Percentiles rank a stretch among this genome's conserved stretches.
These are phyloP conservation scores for Candida anglica DNA, from an alignment of 805 yeast species.

Conservation along the genomic window DNA sequence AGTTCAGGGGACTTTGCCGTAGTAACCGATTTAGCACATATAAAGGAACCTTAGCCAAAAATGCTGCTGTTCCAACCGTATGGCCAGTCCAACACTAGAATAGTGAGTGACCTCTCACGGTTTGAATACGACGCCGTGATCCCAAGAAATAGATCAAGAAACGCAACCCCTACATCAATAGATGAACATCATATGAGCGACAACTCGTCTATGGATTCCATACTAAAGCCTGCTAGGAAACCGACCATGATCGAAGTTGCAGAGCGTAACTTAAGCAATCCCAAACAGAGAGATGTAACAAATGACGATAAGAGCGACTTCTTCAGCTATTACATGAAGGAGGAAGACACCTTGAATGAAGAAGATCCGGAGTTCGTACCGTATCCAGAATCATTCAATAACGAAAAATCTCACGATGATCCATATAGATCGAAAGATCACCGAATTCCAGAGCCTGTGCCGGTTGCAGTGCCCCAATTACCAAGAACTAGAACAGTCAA, in stretches of 20 bases:
- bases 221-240: background rate
- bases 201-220: slow-evolving; percentile 1
- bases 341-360: too few relatives aligned
- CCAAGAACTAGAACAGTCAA: too few relatives aligned
- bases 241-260: slow-evolving; percentile 3
- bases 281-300: background rate
- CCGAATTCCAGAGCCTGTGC: too few relatives aligned
- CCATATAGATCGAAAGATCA: too few relatives aligned
- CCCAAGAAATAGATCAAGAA: slow-evolving; percentile 26
- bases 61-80: slow-evolving; percentile 18
- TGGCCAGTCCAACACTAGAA: slow-evolving; percentile 17
- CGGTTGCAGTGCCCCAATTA: too few relatives aligned
- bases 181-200: slow-evolving; percentile 4
- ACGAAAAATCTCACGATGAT: too few relatives aligned
- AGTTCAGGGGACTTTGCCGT: too few relatives aligned
- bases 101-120: slow-evolving; percentile 29
- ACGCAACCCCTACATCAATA: slow-evolving; percentile 26
- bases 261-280: background rate
- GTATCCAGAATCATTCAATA: too few relatives aligned
- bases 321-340: slow-evolving; percentile 2
- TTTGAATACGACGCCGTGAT: slow-evolving; percentile 23
- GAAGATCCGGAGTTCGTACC: too few relatives aligned
- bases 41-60: too few relatives aligned
- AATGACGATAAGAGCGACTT: slow-evolving; percentile 8
- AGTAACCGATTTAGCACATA: too few relatives aligned